Base-by-base conservation (phyloP, 1,284 basidiomycete genomes). In the Boletus sp. region DNA sequence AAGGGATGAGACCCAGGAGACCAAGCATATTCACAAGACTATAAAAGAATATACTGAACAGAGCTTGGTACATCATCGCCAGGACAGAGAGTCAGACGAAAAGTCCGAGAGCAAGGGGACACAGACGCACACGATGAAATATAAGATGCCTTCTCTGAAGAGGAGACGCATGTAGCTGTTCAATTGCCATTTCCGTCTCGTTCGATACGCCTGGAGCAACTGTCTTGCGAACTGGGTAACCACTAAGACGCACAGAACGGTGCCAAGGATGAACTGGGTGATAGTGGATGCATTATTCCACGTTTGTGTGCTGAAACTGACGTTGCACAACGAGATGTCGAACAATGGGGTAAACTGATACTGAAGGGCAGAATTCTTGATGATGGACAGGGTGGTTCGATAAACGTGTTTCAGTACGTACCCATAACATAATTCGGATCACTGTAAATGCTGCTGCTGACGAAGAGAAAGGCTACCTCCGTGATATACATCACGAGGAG, bases 131-230 rank as follows among this genome's bases (percentile, higher is more conserved):
- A 44, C 35, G 16, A 56, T 6, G 53, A 60, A 60, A 14, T 52
- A 51, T 9, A 60, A 25, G 1, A 60, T 9, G n/a, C 53, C 27
- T n/a, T 56, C 48, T 31, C 49, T 33, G 27, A 60, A 14, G 6
- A 60, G 54, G 25, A 60, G 35, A 23, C 6, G 47, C 38, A 60
- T 60, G 46, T 59, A 60, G 11, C 30, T 28, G 28, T 56, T 52
- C 9, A 31, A n/a, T 30, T 46, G 48, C 59, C 54, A 60, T 19
- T 16, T 27, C 16, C 31, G 35, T n/a, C 37, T 53, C 17, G 23
- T 19, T 35, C 14, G 28, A 23, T 37, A 31, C 37, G 28, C 50
- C 35, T 53, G 21, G 23, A 59, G 23, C 52, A 30, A 17, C 3
- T 54, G 14, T 14, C 28, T 43, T 14, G 19, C 30, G 19, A 54